Base-by-base conservation (phyloP, 2,329 filamentous ascomycete species). In the Sclerotinia glacialis region DNA sequence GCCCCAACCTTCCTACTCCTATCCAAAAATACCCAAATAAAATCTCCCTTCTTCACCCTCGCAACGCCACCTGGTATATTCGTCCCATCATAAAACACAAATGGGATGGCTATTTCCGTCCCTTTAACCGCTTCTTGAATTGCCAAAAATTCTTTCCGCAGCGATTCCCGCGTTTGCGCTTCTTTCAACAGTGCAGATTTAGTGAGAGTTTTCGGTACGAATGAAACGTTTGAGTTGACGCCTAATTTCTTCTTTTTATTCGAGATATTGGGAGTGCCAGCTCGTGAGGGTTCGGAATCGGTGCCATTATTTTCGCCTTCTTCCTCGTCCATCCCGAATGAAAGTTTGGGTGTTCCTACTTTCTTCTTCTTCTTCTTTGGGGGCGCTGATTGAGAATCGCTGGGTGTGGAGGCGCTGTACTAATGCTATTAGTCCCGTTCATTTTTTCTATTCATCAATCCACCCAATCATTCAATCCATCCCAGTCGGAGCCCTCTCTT, bases 81-180 rank as follows among this genome's bases (percentile, higher is more conserved):
- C 28, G 92, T 92, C 21, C 95, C 95, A 72, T 98, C 94, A 79
- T 97, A 98, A 76, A 98, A 98, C 4, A 98, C 92, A 77, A 98
- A 99, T 0, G 95, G 95, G 42, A 99, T 89, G 21, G 90, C 84
- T 65, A 99, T 91, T 75, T 97, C 93, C 11, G 93, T 93, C 26
- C 87, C 86, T 79, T 96, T 97, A 71, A 98, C 90, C 0, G 88
- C 86, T 69, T 96, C 92, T 76, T 97, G 95, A 67, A 94, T 85
- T 12, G 82, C 82, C 55, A 96, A 77, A 73, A 97, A 99, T 75
- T 98, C 89, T 69, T 89, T 90, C 12, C 91, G 85, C 60, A 94
- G 80, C 18, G 85, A 60, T 72, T 95, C 92, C 70, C 91, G 84
- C 71, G 92, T 87, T 66, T 90, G 85, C 5, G 92, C 90, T 77